Evolutionary conservation across 805 yeast genomes (phyloP).

Genomic region (Cyberlindnera galapagoensis): DNA sequence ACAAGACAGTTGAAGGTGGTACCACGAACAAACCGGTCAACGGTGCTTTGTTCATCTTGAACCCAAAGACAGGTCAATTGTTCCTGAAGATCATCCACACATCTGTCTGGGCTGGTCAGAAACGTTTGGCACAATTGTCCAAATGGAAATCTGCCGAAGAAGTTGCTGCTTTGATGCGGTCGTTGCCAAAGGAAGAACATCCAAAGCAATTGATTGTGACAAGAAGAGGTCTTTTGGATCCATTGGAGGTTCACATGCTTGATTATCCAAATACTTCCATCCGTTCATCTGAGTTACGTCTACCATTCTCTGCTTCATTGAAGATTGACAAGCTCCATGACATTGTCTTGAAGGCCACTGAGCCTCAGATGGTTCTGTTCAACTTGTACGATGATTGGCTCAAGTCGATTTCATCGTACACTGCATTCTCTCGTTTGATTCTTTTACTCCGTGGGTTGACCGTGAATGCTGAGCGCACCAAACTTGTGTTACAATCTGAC

Average conservation of each 20-base stretch:
- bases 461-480: conserved; percentile 70
- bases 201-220: conserved; percentile 90
- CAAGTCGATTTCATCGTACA: conserved; percentile 71
- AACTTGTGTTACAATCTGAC: conserved; percentile 70
- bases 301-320: conserved; percentile 87
- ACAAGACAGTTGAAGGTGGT: conserved; percentile 89
- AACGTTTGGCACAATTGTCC: conserved; percentile 84
- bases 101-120: conserved; percentile 96
- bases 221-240: conserved; percentile 86
- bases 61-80: conserved; percentile 87
- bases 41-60: conserved; percentile 85
- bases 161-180: conserved; percentile 83
- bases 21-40: conserved; percentile 87
- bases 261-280: conserved; percentile 92
- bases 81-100: conserved; percentile 87
- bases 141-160: conserved; percentile 99
- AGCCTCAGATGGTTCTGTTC: conserved; percentile 87
- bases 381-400: conserved; percentile 96
- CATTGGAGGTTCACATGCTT: conserved; percentile 92
- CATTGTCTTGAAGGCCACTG: conserved; percentile 77
- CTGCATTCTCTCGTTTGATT: conserved; percentile 88
- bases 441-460: conserved; percentile 78
- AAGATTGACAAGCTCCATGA: conserved; percentile 74
- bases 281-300: conserved; percentile 78
- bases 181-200: conserved; percentile 88